Evolutionary conservation across 1,284 basidiomycete species (phyloP), one percentile per base, ranked within the genome.

Genomic region (Cryptococcus jaspeensis): DNA sequence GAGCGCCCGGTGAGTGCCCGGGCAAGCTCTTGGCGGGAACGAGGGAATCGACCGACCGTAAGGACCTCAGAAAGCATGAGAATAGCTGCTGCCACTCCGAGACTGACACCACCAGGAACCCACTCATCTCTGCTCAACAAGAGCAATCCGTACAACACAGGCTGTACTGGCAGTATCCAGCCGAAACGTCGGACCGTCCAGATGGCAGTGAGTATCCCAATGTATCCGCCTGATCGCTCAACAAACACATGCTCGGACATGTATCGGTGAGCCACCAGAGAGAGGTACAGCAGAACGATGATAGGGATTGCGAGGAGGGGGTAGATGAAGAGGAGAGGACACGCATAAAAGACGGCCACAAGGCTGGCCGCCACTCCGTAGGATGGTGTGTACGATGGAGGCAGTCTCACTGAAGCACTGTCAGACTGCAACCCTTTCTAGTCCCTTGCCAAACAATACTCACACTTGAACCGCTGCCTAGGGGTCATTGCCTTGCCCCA

Each of bases 401-500:
- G 88, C 67, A 86, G 87, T 60, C 85, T 79, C 62, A 86, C 89
- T 89, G 62, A 57, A 23, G 13, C 13, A 16, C 11, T 7, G 55
- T 61, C 20, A 54, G 50, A n/a, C 11, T 9, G 6, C 28, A 53
- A n/a, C 44, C 2, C 4, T 15, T 22, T 45, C n/a, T 18, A 16
- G 35, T 5, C 15, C 3, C 28, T 12, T 28, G 20, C 8, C 35
- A 11, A 35, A 9, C 2, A 15, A 35, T 38, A 74, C 84, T 62
- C 66, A 88, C 88, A 84, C 79, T 88, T 78, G 78, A 90, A 90
- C n/a, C 82, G 80, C 71, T 90, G 85, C 28, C 89, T 81, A 39
- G 89, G 89, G 9, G 89, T 91, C 28, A 86, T 65, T 5, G 86
- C 85, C 23, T 79, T 78, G 56, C 78, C 81, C 65, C 86, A 83